phyloP scores from a whole-genome alignment of 768 basidiomycete species.

The Trametes meyenii region DNA sequence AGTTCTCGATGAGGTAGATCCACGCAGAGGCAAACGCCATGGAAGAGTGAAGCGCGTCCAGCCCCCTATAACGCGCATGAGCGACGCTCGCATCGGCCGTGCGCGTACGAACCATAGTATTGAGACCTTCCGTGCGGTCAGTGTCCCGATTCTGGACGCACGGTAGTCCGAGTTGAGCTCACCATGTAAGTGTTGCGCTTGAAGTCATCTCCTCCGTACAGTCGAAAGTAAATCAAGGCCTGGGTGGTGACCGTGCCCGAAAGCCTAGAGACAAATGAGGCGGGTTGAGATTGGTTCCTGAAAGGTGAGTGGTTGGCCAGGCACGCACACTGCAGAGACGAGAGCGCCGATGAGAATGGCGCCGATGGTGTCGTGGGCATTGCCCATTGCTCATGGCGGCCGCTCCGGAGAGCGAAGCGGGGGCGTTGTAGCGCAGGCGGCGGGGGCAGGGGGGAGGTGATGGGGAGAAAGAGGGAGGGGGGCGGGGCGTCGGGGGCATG shows the following conservation, averaged over 20 bases:
- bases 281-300: neutral
- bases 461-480: conserved; percentile 5
- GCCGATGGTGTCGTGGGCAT: conserved; percentile 21
- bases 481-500: conserved; percentile 1
- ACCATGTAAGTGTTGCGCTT: conserved; percentile 21
- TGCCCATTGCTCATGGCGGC: conserved; percentile 25
- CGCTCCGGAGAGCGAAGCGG: conserved; percentile 6
- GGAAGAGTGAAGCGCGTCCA: conserved; percentile 31
- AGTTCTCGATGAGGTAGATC: conserved; percentile 32
- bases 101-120: conserved; percentile 15
- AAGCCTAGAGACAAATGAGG: conserved; percentile 8
- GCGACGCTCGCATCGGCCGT: neutral
- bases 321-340: conserved; percentile 24
- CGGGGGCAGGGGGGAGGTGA: conserved; percentile 9
- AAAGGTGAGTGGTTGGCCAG: neutral
- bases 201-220: conserved; percentile 21
- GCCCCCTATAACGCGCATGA: conserved; percentile 19
- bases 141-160: neutral
- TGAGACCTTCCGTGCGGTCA: conserved; percentile 16
- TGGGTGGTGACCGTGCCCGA: conserved; percentile 28
- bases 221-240: conserved; percentile 20
- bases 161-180: neutral
- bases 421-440: neutral
- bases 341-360: conserved; percentile 27
- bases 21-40: conserved; percentile 30